Conservation (phyloP, 108 stramenopile genomes). For the Craspedostauros australis region DNA sequence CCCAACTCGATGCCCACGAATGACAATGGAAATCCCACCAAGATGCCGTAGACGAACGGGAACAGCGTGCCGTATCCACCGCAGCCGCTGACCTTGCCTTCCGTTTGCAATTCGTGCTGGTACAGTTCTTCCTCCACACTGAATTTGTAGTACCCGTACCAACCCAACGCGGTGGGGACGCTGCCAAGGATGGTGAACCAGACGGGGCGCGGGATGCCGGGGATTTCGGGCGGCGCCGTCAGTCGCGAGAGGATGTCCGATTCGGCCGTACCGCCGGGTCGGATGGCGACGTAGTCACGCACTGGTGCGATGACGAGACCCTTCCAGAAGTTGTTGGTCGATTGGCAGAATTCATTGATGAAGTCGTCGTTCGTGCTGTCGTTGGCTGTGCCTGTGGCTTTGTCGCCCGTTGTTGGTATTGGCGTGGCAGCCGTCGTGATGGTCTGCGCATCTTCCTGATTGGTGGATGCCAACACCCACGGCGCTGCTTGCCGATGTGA, state of each 20-base stretch:
- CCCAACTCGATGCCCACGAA: constrained; percentile 42
- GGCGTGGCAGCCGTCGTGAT: too few species aligned
- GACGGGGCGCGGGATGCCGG: constrained; percentile 55
- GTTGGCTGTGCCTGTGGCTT: neutral
- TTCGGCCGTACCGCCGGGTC: constrained; percentile 30
- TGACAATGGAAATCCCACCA: constrained; percentile 46
- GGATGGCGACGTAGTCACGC: constrained; percentile 40
- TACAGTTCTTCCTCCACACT: constrained; percentile 63
- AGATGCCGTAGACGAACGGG: constrained; percentile 51
- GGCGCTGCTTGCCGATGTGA: too few species aligned
- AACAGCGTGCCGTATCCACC: constrained; percentile 65
- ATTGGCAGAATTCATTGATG: constrained; percentile 45
- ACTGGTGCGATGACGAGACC: constrained; percentile 43
- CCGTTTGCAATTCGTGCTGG: constrained; percentile 45
- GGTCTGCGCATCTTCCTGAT: too few species aligned
- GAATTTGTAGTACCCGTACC: constrained; percentile 73
- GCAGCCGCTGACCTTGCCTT: constrained; percentile 40
- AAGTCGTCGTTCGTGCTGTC: constrained; percentile 6
- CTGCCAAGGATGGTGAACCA: constrained; percentile 59
- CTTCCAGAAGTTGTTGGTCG: constrained; percentile 60
- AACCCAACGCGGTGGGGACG: constrained; percentile 53
- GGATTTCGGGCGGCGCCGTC: constrained; percentile 51
- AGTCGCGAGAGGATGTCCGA: constrained; percentile 33
- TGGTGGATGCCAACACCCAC: too few species aligned
- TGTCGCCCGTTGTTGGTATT: too few species aligned